Conservation (phyloP, 306 rosid species). For the Herpetospermum pedunculosum region DNA sequence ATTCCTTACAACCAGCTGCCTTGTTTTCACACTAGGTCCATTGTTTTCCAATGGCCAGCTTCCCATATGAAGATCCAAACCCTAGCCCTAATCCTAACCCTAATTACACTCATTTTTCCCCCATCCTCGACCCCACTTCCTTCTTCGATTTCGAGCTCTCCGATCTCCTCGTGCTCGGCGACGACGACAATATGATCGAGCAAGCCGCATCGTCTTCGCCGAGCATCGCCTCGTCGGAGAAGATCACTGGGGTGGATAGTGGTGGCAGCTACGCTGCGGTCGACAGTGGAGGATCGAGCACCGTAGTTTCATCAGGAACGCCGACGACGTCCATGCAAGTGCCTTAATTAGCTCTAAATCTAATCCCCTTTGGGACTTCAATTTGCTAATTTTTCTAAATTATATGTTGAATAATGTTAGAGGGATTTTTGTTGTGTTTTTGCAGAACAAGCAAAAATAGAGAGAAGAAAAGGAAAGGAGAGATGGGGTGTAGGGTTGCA, state of each 20-base stretch:
- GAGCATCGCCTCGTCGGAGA: slow-evolving; percentile 36
- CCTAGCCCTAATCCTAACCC: slow-evolving; percentile 11
- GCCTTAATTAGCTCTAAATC: background rate
- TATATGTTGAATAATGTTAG: background rate
- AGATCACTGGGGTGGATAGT: slow-evolving; percentile 11
- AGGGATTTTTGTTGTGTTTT: background rate
- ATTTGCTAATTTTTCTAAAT: background rate
- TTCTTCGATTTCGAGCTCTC: slow-evolving; percentile 25
- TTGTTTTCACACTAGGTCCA: background rate
- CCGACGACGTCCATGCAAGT: slow-evolving; percentile 22
- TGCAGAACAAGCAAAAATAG: slow-evolving; percentile 25
- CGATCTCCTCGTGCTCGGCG: slow-evolving; percentile 28
- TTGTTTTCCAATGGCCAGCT: slow-evolving; percentile 25
- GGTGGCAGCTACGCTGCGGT: slow-evolving; percentile 10
- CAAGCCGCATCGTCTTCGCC: slow-evolving; percentile 31
- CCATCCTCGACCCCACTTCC: slow-evolving; percentile 12
- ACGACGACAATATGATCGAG: background rate
- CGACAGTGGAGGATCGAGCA: slow-evolving; percentile 21
- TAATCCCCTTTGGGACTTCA: background rate
- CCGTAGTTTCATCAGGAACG: slow-evolving; percentile 19
- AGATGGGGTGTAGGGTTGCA: slow-evolving; percentile 30
- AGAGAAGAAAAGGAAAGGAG: slow-evolving; percentile 17
- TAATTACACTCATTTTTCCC: slow-evolving; percentile 4
- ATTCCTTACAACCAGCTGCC: background rate
- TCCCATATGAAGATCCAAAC: slow-evolving; percentile 17